A percentile compares a stretch with the other conserved stretches of the same genome.
Conservation (phyloP, 2,329 filamentous ascomycete genomes). For the Ustilaginoidea virens region DNA sequence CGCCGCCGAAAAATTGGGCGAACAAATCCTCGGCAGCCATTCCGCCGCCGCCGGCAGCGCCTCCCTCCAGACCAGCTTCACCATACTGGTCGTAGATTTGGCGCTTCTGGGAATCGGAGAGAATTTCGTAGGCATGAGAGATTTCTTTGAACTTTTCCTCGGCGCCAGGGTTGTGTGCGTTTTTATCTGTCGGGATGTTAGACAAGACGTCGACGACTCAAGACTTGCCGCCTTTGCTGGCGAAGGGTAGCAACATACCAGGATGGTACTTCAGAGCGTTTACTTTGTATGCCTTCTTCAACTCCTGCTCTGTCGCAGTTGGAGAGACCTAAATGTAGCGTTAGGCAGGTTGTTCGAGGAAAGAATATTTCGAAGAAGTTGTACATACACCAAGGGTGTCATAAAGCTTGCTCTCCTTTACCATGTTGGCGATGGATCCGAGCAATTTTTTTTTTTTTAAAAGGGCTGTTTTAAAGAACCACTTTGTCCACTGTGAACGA, state of each 20-base stretch:
- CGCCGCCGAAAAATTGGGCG: slow-evolving; percentile 86
- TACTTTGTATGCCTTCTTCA: slow-evolving; percentile 84
- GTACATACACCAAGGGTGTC: slow-evolving; percentile 58
- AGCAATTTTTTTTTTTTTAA: slow-evolving; percentile 3
- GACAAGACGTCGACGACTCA: too few relatives aligned
- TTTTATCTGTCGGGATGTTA: slow-evolving; percentile 57
- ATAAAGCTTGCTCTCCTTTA: slow-evolving; percentile 67
- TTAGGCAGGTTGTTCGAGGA: too few relatives aligned
- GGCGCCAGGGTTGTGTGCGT: slow-evolving; percentile 79
- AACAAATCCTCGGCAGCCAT: slow-evolving; percentile 97
- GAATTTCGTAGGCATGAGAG: slow-evolving; percentile 86
- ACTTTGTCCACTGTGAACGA: too few relatives aligned
- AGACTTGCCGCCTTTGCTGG: background rate
- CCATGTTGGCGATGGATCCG: slow-evolving; percentile 38
- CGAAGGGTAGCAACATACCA: slow-evolving; percentile 37
- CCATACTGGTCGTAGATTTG: slow-evolving; percentile 92
- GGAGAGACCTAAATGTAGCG: slow-evolving; percentile 48
- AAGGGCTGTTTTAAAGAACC: background rate
- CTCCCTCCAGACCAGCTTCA: slow-evolving; percentile 88
- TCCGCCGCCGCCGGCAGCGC: slow-evolving; percentile 56
- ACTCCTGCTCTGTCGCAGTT: slow-evolving; percentile 65
- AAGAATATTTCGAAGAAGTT: too few relatives aligned
- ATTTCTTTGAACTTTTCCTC: slow-evolving; percentile 98
- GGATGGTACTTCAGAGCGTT: slow-evolving; percentile 74
- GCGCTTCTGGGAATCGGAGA: slow-evolving; percentile 86